phyloP scores from a whole-genome alignment of 441 rosid species.

The Bocquillonia castaneifolia region DNA sequence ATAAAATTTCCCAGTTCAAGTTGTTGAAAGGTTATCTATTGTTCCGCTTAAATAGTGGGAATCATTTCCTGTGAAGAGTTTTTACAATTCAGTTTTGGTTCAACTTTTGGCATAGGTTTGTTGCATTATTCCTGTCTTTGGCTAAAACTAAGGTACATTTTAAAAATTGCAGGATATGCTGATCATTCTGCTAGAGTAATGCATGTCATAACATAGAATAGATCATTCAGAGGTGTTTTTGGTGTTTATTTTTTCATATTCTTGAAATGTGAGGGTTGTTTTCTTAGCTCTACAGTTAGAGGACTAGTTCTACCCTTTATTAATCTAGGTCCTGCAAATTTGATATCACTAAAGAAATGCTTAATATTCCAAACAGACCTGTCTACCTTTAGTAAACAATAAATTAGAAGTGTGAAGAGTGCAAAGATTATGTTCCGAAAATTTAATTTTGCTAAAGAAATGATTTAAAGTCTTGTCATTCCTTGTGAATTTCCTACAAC shows the following conservation, averaged over 20 bases:
- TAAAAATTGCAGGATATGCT: slow-evolving; percentile 58
- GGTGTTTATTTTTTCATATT: too few species aligned
- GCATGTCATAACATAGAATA: slow-evolving; percentile 96
- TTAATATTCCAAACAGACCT: not conserved
- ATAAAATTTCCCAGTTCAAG: not conserved
- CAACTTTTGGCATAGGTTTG: not conserved
- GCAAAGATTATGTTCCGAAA: too few species aligned
- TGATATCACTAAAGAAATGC: not conserved
- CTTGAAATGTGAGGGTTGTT: too few species aligned
- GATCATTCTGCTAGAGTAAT: slow-evolving; percentile 92
- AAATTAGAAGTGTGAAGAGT: too few species aligned
- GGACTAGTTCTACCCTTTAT: not conserved
- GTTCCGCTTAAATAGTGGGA: not conserved
- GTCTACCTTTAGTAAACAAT: too few species aligned
- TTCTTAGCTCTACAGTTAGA: not conserved
- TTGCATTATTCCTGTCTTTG: not conserved
- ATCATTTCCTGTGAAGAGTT: slow-evolving; percentile 8
- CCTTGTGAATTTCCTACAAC: too few species aligned
- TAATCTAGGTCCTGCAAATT: not conserved
- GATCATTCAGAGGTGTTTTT: slow-evolving; percentile 73
- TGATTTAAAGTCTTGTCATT: too few species aligned
- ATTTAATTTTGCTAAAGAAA: too few species aligned
- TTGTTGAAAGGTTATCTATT: not conserved
- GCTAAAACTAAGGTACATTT: slow-evolving; percentile 2
- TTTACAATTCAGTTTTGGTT: not conserved